Percentiles rank a stretch among this genome's conserved stretches.
These are phyloP conservation scores for Echinochloa phyllopogon DNA, from an alignment of 176 grass and related monocot species.

Conservation along the genomic window DNA sequence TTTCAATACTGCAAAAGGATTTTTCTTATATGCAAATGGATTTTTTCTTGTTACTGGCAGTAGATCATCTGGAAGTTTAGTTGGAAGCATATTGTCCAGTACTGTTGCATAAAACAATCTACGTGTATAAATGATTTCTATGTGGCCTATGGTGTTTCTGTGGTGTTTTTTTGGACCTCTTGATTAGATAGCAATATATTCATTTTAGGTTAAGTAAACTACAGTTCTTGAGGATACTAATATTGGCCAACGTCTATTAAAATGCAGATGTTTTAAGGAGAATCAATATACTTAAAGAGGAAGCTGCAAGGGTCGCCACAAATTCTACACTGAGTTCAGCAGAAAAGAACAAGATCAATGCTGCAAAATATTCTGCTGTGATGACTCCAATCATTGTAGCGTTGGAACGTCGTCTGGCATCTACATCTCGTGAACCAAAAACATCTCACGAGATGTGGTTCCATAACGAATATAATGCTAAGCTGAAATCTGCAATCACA, in stretches of 20 bases:
- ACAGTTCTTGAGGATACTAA: conserved; percentile 26
- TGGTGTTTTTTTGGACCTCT: conserved; percentile 2
- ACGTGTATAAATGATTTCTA: not conserved
- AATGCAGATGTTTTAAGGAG: conserved; percentile 86
- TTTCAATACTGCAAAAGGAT: conserved; percentile 11
- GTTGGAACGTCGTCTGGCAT: conserved; percentile 83
- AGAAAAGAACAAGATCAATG: conserved; percentile 97
- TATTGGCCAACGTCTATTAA: conserved; percentile 42
- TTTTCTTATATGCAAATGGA: conserved; percentile 31
- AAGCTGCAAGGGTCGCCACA: conserved; percentile 84
- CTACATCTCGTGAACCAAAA: conserved; percentile 92
- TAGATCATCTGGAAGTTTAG: conserved; percentile 24
- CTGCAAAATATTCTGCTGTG: conserved; percentile 94
- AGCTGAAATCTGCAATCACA: conserved; percentile 79
- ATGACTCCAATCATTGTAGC: conserved; percentile 97
- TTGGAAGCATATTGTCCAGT: not conserved
- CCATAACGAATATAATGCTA: conserved; percentile 76
- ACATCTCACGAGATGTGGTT: conserved; percentile 93
- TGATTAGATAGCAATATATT: conserved; percentile 30
- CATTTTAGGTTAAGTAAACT: conserved; percentile 39
- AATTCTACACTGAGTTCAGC: conserved; percentile 85
- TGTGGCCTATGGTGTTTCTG: conserved; percentile 25
- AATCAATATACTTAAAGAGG: conserved; percentile 95
- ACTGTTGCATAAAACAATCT: conserved; percentile 34
- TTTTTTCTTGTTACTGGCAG: conserved; percentile 23